These are phyloP conservation scores for Moesziomyces antarcticus DNA, from an alignment of 1,284 basidiomycete genomes.

Conservation along the genomic window DNA sequence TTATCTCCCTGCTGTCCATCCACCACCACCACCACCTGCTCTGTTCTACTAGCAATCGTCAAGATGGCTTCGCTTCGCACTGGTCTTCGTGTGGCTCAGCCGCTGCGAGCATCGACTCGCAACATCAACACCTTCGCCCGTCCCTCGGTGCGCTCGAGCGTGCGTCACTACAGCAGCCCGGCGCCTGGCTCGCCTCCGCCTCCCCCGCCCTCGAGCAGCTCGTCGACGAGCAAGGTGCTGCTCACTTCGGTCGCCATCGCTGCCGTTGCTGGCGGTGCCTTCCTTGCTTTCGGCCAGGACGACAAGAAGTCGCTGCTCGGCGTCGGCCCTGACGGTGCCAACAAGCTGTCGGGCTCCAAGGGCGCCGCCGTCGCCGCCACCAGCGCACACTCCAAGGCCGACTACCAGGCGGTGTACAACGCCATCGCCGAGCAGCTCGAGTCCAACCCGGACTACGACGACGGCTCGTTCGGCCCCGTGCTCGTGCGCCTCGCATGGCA, in stretches of 20 bases:
- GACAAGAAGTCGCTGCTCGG: constrained; percentile 49
- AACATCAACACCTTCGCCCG: constrained; percentile 36
- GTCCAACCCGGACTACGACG: constrained; percentile 58
- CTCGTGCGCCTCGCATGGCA: constrained; percentile 90
- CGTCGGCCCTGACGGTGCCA: constrained; percentile 49
- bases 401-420: constrained; percentile 67
- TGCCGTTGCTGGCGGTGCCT: constrained; percentile 46
- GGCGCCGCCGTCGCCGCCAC: constrained; percentile 22
- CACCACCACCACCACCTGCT: neutral
- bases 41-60: neutral
- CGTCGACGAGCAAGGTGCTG: constrained; percentile 43
- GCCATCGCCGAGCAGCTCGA: constrained; percentile 62
- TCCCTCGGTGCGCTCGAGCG: constrained; percentile 33
- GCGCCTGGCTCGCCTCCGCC: constrained; percentile 43
- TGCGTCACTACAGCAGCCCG: constrained; percentile 50
- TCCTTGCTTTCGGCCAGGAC: constrained; percentile 41
- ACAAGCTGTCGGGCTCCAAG: constrained; percentile 52
- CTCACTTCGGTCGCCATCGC: constrained; percentile 50
- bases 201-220: constrained; percentile 37
- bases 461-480: constrained; percentile 70
- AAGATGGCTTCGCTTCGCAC: constrained; percentile 54
- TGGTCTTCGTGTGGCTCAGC: constrained; percentile 48
- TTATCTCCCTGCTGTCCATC: constrained; percentile 8
- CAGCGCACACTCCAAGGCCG: constrained; percentile 47
- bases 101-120: constrained; percentile 36